Evolutionary conservation across 2,329 filamentous ascomycete genomes (phyloP).

Genomic region (Aaosphaeria arxii): DNA sequence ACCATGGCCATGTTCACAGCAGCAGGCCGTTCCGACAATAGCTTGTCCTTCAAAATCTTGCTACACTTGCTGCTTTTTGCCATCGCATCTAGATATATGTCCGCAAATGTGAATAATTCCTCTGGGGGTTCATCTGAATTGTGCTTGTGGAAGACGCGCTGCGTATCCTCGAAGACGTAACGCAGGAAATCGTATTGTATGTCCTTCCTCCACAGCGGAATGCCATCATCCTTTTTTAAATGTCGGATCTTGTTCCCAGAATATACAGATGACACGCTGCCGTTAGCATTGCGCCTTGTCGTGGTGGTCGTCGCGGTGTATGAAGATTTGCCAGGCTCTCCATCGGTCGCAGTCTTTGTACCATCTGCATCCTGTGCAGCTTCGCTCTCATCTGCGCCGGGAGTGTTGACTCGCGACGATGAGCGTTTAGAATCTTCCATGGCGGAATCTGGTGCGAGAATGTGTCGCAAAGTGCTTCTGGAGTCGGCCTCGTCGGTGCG

Average conservation of each 20-base stretch:
- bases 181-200: constrained; percentile 86
- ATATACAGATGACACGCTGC: constrained; percentile 64
- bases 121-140: constrained; percentile 20
- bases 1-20: constrained; percentile 99
- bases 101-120: constrained; percentile 64
- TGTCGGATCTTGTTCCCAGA: constrained; percentile 77
- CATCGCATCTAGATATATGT: constrained; percentile 98
- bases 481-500: constrained; percentile 35
- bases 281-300: constrained; percentile 61
- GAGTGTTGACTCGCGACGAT: constrained; percentile 25
- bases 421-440: constrained; percentile 33
- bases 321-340: constrained; percentile 26
- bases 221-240: constrained; percentile 84
- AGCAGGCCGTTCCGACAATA: constrained; percentile 85
- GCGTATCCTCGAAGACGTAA: constrained; percentile 73
- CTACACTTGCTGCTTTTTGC: constrained; percentile 98
- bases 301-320: constrained; percentile 51
- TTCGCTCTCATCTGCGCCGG: constrained; percentile 31
- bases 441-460: constrained; percentile 32
- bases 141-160: constrained; percentile 76
- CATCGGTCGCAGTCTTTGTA: constrained; percentile 23
- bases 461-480: constrained; percentile 38
- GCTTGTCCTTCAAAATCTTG: constrained; percentile 95
- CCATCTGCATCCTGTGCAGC: constrained; percentile 22
- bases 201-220: constrained; percentile 81